Evolutionary conservation across 1,284 basidiomycete genomes (phyloP), one percentile per base, ranked within the genome.

Genomic region (Austroboletus novae-zelandiae): DNA sequence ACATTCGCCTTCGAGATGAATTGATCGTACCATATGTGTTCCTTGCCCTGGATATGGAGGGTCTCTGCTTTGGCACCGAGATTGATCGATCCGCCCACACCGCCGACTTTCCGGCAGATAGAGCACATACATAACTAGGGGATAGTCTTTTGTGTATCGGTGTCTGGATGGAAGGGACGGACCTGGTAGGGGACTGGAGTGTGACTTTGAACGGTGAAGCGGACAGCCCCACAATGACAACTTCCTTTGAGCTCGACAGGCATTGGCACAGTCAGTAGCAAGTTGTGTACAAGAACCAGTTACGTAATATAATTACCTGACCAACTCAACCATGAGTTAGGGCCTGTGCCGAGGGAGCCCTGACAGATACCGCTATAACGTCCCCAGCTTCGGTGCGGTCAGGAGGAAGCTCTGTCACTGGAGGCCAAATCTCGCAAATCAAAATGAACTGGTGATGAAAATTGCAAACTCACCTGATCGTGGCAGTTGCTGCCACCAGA

Each of bases 41-140:
- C 77, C 48, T 76, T 71, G 2, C 81, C 82, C 45, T 78, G 59
- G 31, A 60, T 68, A 31, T 75, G 64, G 44, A 84, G 64, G 0
- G 78, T 77, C 3, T 77, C 62, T 15, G 68, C 67, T 47, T 74
- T 63, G 1, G 74, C 83, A 18, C 78, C 76, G 27, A 84, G 75
- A 53, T 83, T 84, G 60, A 84, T 73, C 3, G 80, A 78, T 0
- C 81, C 83, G 17, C 80, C 80, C 1, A 67, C 66, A 14, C 81
- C 83, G 36, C 81, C 81, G 11, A 81, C 78, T 61, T 84, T 84
- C 51, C 81, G 76, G 57, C 83, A 84, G 54, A 84, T 83, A 31
- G 80, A 83, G 58, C 81, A 84, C 10, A 78, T 49, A 57, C 82
- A 84, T 23, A 84, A 60, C 78, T 81, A 27, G 17, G 27, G 41